Evolutionary conservation across 805 yeast genomes (phyloP).

Genomic region (Torulaspora delbrueckii): DNA sequence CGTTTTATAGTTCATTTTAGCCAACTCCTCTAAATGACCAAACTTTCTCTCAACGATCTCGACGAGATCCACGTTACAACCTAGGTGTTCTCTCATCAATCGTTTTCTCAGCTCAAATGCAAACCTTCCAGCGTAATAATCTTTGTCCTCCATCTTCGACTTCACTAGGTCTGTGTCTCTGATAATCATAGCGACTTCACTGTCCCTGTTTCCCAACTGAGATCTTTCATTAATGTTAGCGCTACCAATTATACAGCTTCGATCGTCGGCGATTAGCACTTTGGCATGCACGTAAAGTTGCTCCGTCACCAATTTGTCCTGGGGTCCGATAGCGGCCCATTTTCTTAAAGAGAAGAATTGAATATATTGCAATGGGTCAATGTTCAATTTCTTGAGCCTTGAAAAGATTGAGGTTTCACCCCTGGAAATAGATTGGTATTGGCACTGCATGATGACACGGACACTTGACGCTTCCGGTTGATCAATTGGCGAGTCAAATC

Average conservation of each 20-base stretch:
- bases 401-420: constrained; percentile 87
- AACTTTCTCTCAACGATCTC: constrained; percentile 78
- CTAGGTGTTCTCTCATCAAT: constrained; percentile 94
- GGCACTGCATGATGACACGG: constrained; percentile 94
- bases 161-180: constrained; percentile 72
- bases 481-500: constrained; percentile 90
- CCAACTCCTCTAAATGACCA: constrained; percentile 37
- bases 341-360: constrained; percentile 88
- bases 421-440: constrained; percentile 85
- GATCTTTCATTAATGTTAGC: constrained; percentile 97
- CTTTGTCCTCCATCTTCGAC: constrained; percentile 73
- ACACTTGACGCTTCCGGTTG: constrained; percentile 92
- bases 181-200: constrained; percentile 86
- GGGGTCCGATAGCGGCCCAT: constrained; percentile 89
- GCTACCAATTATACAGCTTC: constrained; percentile 91
- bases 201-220: constrained; percentile 89
- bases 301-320: constrained; percentile 72
- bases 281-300: constrained; percentile 94
- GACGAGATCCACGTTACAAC: constrained; percentile 82
- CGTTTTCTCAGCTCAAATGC: constrained; percentile 86
- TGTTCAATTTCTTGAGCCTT: constrained; percentile 69
- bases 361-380: constrained; percentile 85
- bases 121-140: constrained; percentile 77
- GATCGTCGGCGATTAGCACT: constrained; percentile 84
- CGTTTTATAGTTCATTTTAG: constrained; percentile 29